Evolutionary conservation across 371 early-diverging fungal species (phyloP).

Genomic region (Mortierella sp.): DNA sequence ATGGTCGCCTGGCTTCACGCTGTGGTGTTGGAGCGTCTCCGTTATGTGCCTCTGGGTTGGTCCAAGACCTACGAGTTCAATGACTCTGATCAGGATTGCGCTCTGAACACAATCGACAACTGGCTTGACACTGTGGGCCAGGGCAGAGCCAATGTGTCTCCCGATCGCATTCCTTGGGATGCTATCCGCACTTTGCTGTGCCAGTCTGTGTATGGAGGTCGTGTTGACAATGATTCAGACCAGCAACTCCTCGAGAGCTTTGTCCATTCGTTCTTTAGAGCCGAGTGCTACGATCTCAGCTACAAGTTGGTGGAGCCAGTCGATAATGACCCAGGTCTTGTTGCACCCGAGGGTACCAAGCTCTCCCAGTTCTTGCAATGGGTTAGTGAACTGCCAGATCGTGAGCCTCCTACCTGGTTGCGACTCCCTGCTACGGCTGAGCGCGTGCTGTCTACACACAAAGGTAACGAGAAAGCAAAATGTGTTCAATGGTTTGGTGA

Average conservation of each 20-base stretch:
- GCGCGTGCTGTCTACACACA: conserved; percentile 82
- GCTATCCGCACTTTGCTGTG: conserved; percentile 89
- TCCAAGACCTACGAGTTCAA: conserved; percentile 97
- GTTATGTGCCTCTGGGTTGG: conserved; percentile 98
- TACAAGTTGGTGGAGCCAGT: conserved; percentile 80
- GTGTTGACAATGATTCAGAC: conserved; percentile 94
- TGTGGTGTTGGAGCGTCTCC: conserved; percentile 92
- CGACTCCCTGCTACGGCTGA: conserved; percentile 97
- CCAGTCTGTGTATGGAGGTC: conserved; percentile 96
- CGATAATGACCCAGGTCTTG: conserved; percentile 58
- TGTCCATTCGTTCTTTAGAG: conserved; percentile 83
- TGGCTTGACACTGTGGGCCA: conserved; percentile 89
- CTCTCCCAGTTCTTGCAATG: conserved; percentile 90
- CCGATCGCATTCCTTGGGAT: conserved; percentile 96
- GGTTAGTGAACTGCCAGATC: conserved; percentile 89
- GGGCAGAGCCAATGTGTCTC: conserved; percentile 90
- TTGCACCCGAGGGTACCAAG: conserved; percentile 91
- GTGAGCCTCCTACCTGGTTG: conserved; percentile 97
- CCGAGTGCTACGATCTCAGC: conserved; percentile 85
- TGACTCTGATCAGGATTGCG: conserved; percentile 96
- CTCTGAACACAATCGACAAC: conserved; percentile 86
- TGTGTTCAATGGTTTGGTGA: too few species aligned
- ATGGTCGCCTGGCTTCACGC: conserved; percentile 97
- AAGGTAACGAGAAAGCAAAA: too few species aligned
- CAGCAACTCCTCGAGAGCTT: conserved; percentile 91